Conservation (phyloP, 805 yeast species). For the Yamadazyma sp. region DNA sequence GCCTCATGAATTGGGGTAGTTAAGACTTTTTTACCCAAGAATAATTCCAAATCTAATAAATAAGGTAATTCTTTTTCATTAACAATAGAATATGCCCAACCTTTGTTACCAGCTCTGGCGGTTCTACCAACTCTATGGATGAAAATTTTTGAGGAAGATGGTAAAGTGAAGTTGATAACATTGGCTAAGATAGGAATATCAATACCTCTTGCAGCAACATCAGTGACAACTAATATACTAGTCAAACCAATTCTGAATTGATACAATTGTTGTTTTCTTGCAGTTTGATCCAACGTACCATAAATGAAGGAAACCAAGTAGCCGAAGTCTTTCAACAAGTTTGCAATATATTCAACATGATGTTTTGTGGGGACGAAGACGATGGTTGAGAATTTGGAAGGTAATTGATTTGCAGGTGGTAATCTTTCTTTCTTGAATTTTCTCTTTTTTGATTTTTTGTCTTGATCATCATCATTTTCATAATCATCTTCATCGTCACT, state of each 20-base stretch:
- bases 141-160: constrained; percentile 89
- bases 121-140: constrained; percentile 98
- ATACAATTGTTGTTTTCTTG: constrained; percentile 83
- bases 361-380: constrained; percentile 96
- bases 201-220: constrained; percentile 98
- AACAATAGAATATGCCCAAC: constrained; percentile 95
- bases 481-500: constrained; percentile 50
- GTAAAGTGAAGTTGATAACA: constrained; percentile 87
- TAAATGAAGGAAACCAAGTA: constrained; percentile 87
- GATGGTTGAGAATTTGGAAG: constrained; percentile 83
- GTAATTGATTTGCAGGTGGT: constrained; percentile 80
- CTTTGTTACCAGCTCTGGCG: constrained; percentile 97
- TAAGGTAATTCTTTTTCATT: constrained; percentile 87
- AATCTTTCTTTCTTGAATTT: constrained; percentile 52
- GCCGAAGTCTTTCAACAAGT: constrained; percentile 70
- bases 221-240: constrained; percentile 89
- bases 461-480: constrained; percentile 32
- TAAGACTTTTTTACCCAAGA: constrained; percentile 78
- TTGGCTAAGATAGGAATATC: constrained; percentile 96
- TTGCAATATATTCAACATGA: constrained; percentile 89
- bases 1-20: constrained; percentile 68
- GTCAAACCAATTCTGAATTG: constrained; percentile 84
- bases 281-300: constrained; percentile 93
- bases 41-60: constrained; percentile 82
- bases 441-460: constrained; percentile 29